These are phyloP conservation scores for Phialophora verrucosa DNA, from an alignment of 2,329 filamentous ascomycete species.

Conservation along the genomic window DNA sequence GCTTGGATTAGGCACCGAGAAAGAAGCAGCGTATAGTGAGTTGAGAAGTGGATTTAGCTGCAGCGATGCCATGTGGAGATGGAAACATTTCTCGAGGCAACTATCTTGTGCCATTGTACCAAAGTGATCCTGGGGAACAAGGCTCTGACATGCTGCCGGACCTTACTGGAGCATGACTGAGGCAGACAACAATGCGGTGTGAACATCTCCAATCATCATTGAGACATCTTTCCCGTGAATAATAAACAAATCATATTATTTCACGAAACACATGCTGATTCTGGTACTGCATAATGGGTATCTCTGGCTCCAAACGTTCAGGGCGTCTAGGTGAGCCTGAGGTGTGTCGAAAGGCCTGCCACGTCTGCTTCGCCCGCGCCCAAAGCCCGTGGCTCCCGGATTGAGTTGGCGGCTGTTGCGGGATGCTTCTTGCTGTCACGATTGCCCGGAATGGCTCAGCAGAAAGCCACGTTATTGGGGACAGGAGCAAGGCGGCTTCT, in stretches of 20 bases:
- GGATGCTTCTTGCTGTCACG: neutral
- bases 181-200: neutral
- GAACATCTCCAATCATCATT: neutral
- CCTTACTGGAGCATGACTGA: neutral
- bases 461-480: neutral
- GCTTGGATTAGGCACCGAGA: constrained; percentile 8
- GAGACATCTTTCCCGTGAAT: neutral
- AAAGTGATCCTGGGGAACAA: neutral
- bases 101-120: neutral
- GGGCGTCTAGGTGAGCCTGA: neutral
- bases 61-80: neutral
- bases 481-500: neutral
- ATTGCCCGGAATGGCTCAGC: neutral
- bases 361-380: no score
- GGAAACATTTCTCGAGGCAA: constrained; percentile 6
- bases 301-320: neutral
- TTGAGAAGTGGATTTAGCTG: neutral
- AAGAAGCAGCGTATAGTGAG: neutral
- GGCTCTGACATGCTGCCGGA: constrained; percentile 11
- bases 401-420: neutral
- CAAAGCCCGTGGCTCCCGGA: neutral
- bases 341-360: neutral
- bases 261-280: neutral
- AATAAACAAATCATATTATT: neutral
- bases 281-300: neutral